Conservation (phyloP, 208 protist genomes). For the Trypanosoma rangeli region DNA sequence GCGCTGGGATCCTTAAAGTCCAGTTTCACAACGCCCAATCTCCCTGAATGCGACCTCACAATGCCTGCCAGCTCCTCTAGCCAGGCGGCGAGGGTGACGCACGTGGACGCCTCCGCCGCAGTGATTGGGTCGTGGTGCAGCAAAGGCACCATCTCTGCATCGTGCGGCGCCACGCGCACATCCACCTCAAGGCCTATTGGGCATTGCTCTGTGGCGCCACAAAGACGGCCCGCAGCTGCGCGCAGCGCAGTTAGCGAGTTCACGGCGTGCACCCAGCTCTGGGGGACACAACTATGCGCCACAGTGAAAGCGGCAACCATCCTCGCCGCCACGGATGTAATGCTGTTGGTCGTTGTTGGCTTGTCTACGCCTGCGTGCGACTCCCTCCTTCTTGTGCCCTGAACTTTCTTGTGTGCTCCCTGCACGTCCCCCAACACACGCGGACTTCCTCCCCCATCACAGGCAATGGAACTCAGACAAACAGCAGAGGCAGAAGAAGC, state of each 20-base stretch:
- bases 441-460: not conserved
- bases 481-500: not conserved
- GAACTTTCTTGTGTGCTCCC: not conserved
- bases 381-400: constrained; percentile 3
- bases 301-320: not conserved
- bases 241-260: constrained; percentile 24
- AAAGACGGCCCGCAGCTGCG: not conserved
- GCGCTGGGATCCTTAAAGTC: constrained; percentile 47
- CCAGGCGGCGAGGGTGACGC: constrained; percentile 13
- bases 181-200: constrained; percentile 46
- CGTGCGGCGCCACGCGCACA: constrained; percentile 29
- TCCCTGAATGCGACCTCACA: constrained; percentile 5
- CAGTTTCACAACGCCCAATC: constrained; percentile 39
- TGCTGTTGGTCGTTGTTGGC: not conserved
- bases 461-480: not conserved
- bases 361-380: not conserved
- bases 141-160: constrained; percentile 11
- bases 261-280: constrained; percentile 37
- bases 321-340: not conserved
- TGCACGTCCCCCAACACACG: not conserved
- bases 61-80: not conserved
- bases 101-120: not conserved
- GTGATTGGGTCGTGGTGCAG: constrained; percentile 39
- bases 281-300: not conserved
- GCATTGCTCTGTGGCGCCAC: not conserved